Evolutionary conservation across 306 rosid species (phyloP).

Genomic region (Echinosophora koreensis): DNA sequence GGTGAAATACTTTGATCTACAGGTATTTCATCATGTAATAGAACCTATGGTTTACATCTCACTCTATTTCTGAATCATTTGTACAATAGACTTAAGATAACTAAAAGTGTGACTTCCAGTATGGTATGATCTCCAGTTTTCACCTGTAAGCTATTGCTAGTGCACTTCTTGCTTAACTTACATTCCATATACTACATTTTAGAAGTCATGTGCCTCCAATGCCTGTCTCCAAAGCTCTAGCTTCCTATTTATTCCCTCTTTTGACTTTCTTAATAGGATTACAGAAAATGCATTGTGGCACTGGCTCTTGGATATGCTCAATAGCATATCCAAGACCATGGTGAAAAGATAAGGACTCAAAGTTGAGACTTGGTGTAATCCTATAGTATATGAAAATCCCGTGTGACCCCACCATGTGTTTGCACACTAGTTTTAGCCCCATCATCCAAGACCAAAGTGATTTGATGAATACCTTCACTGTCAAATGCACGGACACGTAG

Average conservation of each 20-base stretch:
- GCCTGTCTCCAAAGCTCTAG: neutral
- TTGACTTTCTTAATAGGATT: no score
- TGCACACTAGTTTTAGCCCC: no score
- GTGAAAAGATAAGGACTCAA: neutral
- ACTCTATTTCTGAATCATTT: neutral
- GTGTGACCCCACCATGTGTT: no score
- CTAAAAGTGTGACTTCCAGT: neutral
- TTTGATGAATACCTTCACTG: constrained; percentile 65
- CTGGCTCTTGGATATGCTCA: neutral
- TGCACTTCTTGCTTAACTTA: neutral
- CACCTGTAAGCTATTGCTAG: no score
- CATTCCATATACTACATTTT: neutral
- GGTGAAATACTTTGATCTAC: no score
- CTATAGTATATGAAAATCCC: neutral
- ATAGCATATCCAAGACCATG: neutral
- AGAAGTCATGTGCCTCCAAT: neutral
- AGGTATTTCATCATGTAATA: no score
- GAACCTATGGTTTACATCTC: no score
- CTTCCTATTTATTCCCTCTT: neutral
- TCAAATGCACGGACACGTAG: constrained; percentile 91
- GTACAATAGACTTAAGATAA: neutral
- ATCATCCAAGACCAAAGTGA: neutral
- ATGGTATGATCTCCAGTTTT: no score
- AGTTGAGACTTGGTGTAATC: neutral
- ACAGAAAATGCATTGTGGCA: neutral